Conservation (phyloP, 768 basidiomycete species). For the Pulveroboletus ravenelii region DNA sequence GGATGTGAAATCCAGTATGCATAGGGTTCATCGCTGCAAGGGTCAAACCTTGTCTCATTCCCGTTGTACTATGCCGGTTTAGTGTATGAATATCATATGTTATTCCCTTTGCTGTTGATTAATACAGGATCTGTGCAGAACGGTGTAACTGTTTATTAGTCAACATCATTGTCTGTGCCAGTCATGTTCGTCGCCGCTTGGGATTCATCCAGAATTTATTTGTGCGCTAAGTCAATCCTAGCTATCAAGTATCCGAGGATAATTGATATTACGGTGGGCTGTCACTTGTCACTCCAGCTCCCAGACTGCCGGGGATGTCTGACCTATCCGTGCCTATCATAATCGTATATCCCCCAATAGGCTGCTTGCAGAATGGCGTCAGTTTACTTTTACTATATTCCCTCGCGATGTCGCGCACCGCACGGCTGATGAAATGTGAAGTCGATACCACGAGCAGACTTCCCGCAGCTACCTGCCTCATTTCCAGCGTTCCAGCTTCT, state of each 20-base stretch:
- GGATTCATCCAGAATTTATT: not conserved
- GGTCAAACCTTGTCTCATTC: not conserved
- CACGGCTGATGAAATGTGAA: too few relatives aligned
- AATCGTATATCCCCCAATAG: not conserved
- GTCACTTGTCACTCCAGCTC: not conserved
- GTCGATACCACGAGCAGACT: too few relatives aligned
- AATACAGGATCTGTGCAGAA: not conserved
- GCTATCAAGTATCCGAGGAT: not conserved
- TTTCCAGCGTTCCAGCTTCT: too few relatives aligned
- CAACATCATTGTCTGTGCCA: not conserved
- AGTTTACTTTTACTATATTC: too few relatives aligned
- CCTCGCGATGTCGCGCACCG: too few relatives aligned
- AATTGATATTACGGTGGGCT: not conserved
- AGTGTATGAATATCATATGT: constrained; percentile 10
- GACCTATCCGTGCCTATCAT: too few relatives aligned
- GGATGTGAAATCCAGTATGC: constrained; percentile 15
- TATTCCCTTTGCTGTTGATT: not conserved
- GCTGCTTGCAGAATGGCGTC: not conserved
- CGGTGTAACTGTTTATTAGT: not conserved
- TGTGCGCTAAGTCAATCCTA: not conserved
- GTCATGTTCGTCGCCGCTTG: not conserved
- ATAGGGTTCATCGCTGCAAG: not conserved
- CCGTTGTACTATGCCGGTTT: constrained; percentile 1
- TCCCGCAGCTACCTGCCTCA: too few relatives aligned
- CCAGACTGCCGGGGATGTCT: not conserved